A percentile compares a stretch with the other conserved stretches of the same genome.
Evolutionary conservation across 2,329 filamentous ascomycete genomes (phyloP).

Genomic region (Eutypella sp.): DNA sequence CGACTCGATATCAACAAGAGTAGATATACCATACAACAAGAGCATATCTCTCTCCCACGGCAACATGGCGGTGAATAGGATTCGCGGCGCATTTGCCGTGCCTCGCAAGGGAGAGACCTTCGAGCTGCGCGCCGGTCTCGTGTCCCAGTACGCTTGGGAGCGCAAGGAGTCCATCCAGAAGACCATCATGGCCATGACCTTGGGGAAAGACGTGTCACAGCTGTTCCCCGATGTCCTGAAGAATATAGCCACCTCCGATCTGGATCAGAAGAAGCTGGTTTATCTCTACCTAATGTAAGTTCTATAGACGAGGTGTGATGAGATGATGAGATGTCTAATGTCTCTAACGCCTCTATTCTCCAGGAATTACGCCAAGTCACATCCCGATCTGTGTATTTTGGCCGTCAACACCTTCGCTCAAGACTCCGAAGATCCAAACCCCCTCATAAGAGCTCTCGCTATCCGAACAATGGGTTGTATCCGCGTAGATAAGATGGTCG

Average conservation of each 20-base stretch:
- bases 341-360: too few species aligned
- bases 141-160: constrained; percentile 99
- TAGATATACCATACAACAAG: constrained; percentile 20
- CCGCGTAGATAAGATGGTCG: constrained; percentile 97
- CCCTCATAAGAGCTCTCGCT: constrained; percentile 86
- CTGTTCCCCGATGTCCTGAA: constrained; percentile 97
- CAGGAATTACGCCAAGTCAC: constrained; percentile 99
- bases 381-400: constrained; percentile 96
- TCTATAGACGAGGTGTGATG: too few species aligned
- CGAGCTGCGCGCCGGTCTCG: constrained; percentile 89
- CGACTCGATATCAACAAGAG: neutral
- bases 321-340: too few species aligned
- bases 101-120: constrained; percentile 98
- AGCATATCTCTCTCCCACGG: constrained; percentile 15
- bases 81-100: constrained; percentile 86
- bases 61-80: constrained; percentile 90
- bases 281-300: constrained; percentile 94
- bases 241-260: constrained; percentile 90
- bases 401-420: constrained; percentile 99
- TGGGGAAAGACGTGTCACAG: constrained; percentile 96
- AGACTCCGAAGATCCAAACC: constrained; percentile 97
- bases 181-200: constrained; percentile 99
- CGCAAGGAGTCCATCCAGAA: constrained; percentile 98
- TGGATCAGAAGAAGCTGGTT: constrained; percentile 99
- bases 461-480: constrained; percentile 99